A percentile compares a stretch with the other conserved stretches of the same genome.
Evolutionary conservation across 768 basidiomycete species (phyloP).

Genomic region (Mycena vulgaris): DNA sequence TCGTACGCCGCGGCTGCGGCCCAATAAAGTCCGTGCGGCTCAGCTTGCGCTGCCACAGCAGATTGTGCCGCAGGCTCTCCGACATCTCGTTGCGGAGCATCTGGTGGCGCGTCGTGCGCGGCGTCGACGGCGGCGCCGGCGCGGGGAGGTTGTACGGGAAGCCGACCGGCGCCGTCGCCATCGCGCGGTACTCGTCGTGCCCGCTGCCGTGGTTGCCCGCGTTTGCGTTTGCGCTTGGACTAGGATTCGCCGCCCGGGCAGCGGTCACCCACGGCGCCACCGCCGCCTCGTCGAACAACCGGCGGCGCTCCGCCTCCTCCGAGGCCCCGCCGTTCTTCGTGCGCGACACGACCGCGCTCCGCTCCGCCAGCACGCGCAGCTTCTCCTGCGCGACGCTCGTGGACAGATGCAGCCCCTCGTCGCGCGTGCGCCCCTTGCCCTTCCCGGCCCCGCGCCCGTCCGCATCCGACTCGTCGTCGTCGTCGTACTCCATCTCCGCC

Average conservation of each 20-base stretch:
- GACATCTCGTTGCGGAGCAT: slow-evolving; percentile 91
- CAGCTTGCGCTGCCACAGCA: slow-evolving; percentile 86
- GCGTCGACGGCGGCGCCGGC: slow-evolving; percentile 78
- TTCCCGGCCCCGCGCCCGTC: slow-evolving; percentile 30
- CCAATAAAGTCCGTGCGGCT: slow-evolving; percentile 65
- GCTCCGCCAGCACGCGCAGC: slow-evolving; percentile 69
- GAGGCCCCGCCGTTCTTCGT: slow-evolving; percentile 18
- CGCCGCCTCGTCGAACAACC: slow-evolving; percentile 31
- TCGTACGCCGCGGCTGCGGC: slow-evolving; percentile 35
- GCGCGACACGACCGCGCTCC: slow-evolving; percentile 52
- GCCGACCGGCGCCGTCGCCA: slow-evolving; percentile 72
- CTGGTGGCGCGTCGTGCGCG: slow-evolving; percentile 85
- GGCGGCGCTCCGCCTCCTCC: slow-evolving; percentile 27
- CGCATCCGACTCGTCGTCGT: slow-evolving; percentile 34
- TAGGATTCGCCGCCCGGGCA: no score
- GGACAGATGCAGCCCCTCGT: slow-evolving; percentile 66
- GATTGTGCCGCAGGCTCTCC: slow-evolving; percentile 84
- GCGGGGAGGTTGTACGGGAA: slow-evolving; percentile 84
- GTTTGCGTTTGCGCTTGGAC: no score
- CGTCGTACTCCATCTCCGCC: slow-evolving; percentile 68
- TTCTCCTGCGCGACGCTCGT: slow-evolving; percentile 80
- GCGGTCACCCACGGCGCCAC: slow-evolving; percentile 26
- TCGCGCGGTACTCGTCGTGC: slow-evolving; percentile 42
- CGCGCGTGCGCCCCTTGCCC: slow-evolving; percentile 28
- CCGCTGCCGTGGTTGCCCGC: no score